A percentile compares a stretch with the other conserved stretches of the same genome.
Conservation (phyloP, 129 eudicot species). For the Tagetes patula region DNA sequence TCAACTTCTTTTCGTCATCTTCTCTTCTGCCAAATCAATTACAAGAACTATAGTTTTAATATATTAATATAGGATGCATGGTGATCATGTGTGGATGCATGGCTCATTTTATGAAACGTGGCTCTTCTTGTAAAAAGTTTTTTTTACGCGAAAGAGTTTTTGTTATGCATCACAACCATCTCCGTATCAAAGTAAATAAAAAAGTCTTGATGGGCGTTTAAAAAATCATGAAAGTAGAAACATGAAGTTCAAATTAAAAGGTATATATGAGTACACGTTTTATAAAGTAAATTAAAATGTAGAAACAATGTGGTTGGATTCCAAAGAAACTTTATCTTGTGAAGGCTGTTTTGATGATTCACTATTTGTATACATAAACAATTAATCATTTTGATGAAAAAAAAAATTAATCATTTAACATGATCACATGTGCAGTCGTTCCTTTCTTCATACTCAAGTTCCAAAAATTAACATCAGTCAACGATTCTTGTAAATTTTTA, state of each 20-base stretch:
- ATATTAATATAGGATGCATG: too few species aligned
- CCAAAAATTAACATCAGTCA: conserved; percentile 29
- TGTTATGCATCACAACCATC: neutral
- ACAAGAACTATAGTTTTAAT: neutral
- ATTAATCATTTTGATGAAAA: neutral
- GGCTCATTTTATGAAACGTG: neutral
- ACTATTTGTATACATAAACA: conserved; percentile 37
- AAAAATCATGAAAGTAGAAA: neutral
- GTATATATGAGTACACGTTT: too few species aligned
- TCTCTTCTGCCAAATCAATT: conserved; percentile 53
- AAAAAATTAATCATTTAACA: conserved; percentile 1
- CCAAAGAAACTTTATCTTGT: conserved; percentile 30
- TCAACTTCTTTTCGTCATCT: conserved; percentile 73
- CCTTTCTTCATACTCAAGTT: conserved; percentile 31
- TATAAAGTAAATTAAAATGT: neutral
- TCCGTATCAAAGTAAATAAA: neutral
- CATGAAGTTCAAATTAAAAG: too few species aligned
- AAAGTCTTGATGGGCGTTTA: neutral
- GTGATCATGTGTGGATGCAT: neutral
- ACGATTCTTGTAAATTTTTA: conserved; percentile 21
- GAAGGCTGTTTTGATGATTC: conserved; percentile 37
- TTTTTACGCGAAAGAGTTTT: neutral
- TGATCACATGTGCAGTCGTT: conserved; percentile 35
- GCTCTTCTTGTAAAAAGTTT: neutral
- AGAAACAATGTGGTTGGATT: conserved; percentile 38